These are phyloP conservation scores for Phytophthora constricta DNA, from an alignment of 352 stramenopile genomes.

Conservation along the genomic window DNA sequence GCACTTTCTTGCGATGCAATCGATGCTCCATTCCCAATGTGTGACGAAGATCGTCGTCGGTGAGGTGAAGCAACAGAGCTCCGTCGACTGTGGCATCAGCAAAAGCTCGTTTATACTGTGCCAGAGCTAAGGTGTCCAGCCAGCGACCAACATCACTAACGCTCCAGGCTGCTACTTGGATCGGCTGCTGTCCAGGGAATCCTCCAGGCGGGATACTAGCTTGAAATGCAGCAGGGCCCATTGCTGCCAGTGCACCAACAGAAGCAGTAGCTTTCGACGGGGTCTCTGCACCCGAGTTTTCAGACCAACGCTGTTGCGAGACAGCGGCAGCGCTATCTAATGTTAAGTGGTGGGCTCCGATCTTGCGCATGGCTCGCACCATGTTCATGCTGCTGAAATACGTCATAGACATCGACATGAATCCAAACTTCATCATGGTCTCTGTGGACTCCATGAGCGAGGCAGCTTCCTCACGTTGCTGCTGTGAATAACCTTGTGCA, in stretches of 20 bases:
- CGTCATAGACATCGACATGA: conserved; percentile 98
- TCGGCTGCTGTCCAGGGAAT: conserved; percentile 69
- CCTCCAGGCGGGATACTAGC: conserved; percentile 52
- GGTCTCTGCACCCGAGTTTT: conserved; percentile 41
- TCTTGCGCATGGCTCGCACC: conserved; percentile 96
- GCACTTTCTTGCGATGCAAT: conserved; percentile 96
- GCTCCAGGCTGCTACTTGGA: conserved; percentile 82
- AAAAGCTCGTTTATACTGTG: conserved; percentile 92
- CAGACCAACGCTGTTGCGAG: conserved; percentile 67
- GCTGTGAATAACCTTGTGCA: conserved; percentile 52
- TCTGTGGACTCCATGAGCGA: conserved; percentile 96
- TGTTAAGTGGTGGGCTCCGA: conserved; percentile 91
- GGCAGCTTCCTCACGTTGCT: conserved; percentile 91
- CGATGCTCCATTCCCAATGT: conserved; percentile 95
- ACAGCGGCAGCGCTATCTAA: conserved; percentile 80
- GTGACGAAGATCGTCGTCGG: conserved; percentile 93
- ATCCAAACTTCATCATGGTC: conserved; percentile 98
- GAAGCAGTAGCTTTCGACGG: conserved; percentile 3
- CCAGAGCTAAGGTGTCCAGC: conserved; percentile 90
- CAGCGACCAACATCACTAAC: conserved; percentile 90
- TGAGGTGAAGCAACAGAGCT: conserved; percentile 89
- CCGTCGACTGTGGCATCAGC: conserved; percentile 90
- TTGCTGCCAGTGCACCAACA: conserved; percentile 4
- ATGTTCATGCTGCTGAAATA: conserved; percentile 98
- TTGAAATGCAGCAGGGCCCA: conserved; percentile 41